A percentile compares a stretch with the other conserved stretches of the same genome.
These are phyloP conservation scores for Arthroderma sp. DNA, from an alignment of 2,329 filamentous ascomycete genomes.

Conservation along the genomic window DNA sequence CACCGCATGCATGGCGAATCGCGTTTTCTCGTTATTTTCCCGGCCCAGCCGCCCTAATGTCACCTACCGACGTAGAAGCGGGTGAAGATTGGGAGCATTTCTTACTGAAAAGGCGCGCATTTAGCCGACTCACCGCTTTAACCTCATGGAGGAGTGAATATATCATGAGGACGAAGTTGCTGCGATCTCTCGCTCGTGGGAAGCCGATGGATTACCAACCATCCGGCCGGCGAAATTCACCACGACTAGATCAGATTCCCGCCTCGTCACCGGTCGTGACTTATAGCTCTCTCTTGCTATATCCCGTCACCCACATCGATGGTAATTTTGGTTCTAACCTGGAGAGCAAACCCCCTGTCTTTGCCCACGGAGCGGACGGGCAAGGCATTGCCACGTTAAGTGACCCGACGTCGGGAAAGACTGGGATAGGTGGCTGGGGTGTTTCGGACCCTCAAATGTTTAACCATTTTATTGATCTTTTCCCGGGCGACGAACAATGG, in stretches of 20 bases:
- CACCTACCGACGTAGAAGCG: conserved; percentile 29
- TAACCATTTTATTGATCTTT: conserved; percentile 64
- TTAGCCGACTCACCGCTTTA: conserved; percentile 65
- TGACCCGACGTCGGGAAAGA: conserved; percentile 60
- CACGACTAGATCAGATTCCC: conserved; percentile 44
- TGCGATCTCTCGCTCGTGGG: conserved; percentile 68
- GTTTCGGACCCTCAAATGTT: conserved; percentile 61
- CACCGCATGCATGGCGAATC: conserved; percentile 83
- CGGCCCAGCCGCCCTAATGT: conserved; percentile 48
- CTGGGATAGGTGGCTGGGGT: conserved; percentile 61
- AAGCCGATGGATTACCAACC: conserved; percentile 51
- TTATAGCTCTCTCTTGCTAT: conserved; percentile 72
- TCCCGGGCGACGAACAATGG: conserved; percentile 59
- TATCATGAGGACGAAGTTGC: conserved; percentile 67
- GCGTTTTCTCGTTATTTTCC: conserved; percentile 87
- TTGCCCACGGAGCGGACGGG: conserved; percentile 73
- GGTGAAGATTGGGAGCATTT: conserved; percentile 42
- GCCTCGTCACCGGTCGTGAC: conserved; percentile 63
- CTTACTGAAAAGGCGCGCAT: conserved; percentile 61
- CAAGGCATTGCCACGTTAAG: conserved; percentile 66
- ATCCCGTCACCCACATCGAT: conserved; percentile 66
- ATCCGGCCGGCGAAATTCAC: conserved; percentile 38
- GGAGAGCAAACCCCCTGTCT: conserved; percentile 59
- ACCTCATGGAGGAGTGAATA: conserved; percentile 98
- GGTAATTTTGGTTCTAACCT: conserved; percentile 56